Conservation (phyloP, 2,329 filamentous ascomycete genomes). For the Colletotrichum sp. region DNA sequence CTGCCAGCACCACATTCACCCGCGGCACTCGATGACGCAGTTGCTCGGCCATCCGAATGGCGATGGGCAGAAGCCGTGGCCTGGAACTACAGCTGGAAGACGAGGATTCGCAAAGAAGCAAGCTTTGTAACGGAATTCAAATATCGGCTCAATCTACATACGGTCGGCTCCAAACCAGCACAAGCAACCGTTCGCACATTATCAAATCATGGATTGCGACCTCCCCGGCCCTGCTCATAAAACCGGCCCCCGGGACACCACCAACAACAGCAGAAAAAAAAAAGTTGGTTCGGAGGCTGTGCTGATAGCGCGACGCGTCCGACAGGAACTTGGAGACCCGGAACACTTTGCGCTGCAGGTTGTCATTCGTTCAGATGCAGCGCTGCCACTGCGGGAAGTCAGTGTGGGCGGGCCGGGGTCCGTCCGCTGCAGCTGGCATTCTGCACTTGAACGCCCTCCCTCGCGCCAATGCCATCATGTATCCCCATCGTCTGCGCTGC, state of each 20-base stretch:
- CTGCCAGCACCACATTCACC: background rate
- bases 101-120: background rate
- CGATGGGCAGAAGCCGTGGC: background rate
- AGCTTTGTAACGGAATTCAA: background rate
- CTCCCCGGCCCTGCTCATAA: background rate
- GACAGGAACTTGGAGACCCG: background rate
- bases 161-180: background rate
- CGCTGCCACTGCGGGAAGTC: background rate
- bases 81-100: background rate
- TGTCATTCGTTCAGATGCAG: background rate
- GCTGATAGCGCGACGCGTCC: constrained; percentile 13
- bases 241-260: background rate
- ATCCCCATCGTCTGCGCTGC: background rate
- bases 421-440: background rate
- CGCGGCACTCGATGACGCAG: background rate
- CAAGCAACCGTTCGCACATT: background rate
- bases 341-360: background rate
- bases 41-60: constrained; percentile 13
- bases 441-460: background rate
- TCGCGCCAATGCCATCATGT: background rate
- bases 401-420: background rate
- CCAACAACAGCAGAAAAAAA: background rate
- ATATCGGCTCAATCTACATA: background rate
- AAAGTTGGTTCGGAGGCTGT: constrained; percentile 1
- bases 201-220: background rate